phyloP scores from a whole-genome alignment of 106 monocot genomes.

The Allium cepa region DNA sequence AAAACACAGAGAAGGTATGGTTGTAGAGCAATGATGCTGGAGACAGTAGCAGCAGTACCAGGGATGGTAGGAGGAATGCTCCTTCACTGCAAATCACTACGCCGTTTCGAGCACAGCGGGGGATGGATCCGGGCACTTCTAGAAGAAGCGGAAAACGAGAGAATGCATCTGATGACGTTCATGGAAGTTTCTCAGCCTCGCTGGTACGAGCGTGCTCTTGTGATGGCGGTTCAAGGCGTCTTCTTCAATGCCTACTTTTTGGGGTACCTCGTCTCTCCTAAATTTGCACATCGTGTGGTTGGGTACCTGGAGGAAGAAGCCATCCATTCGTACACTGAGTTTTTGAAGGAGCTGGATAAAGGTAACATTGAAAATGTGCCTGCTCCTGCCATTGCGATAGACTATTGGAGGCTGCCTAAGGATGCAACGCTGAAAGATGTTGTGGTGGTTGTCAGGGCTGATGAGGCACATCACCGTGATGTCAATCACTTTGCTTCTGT shows the following conservation, averaged over 20 bases:
- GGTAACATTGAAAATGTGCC: conserved; percentile 60
- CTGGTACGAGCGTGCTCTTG: conserved; percentile 71
- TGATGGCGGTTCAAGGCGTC: conserved; percentile 65
- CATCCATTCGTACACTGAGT: conserved; percentile 81
- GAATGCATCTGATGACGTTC: conserved; percentile 81
- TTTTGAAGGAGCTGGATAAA: conserved; percentile 49
- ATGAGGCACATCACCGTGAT: conserved; percentile 94
- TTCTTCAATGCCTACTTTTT: conserved; percentile 93
- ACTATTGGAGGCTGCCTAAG: conserved; percentile 63
- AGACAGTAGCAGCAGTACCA: conserved; percentile 60
- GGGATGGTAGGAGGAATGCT: conserved; percentile 71
- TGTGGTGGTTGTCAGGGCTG: conserved; percentile 58
- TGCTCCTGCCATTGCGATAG: conserved; percentile 71
- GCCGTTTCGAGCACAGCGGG: conserved; percentile 63
- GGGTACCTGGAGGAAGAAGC: conserved; percentile 92
- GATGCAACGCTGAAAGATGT: conserved; percentile 62
- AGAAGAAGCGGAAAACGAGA: conserved; percentile 68
- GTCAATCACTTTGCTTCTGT: conserved; percentile 81
- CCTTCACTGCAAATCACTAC: conserved; percentile 45
- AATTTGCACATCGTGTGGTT: conserved; percentile 68
- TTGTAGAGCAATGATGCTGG: conserved; percentile 65
- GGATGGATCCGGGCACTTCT: conserved; percentile 58
- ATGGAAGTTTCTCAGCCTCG: conserved; percentile 59
- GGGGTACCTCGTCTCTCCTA: conserved; percentile 70
- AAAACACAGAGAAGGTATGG: conserved; percentile 35